Evolutionary conservation across 495 filamentous ascomycete genomes (phyloP).

Genomic region (Aspergillus indologenus): DNA sequence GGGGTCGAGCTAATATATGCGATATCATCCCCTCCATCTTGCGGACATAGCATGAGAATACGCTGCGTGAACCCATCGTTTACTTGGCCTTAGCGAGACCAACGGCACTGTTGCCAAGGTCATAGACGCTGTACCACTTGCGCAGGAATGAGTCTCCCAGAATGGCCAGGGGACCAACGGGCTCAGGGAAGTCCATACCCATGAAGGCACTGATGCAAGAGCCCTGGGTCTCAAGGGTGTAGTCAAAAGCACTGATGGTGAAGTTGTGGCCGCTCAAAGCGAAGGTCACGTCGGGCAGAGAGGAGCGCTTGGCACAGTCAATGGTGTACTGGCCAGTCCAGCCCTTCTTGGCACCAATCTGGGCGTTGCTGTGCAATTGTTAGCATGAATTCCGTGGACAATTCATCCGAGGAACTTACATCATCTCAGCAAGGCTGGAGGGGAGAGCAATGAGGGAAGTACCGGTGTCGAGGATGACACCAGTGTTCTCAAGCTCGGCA

Average conservation of each 20-base stretch:
- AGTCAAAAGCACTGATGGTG: conserved; percentile 83
- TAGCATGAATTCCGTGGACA: conserved; percentile 20
- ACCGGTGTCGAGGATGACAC: conserved; percentile 96
- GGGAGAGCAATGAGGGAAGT: conserved; percentile 97
- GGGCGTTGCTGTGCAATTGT: conserved; percentile 64
- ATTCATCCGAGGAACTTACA: conserved; percentile 46
- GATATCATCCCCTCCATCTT: conserved; percentile 1
- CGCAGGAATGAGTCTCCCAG: conserved; percentile 97
- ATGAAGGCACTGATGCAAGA: conserved; percentile 97
- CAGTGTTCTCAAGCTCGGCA: conserved; percentile 88
- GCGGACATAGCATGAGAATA: neutral
- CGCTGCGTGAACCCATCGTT: conserved; percentile 2
- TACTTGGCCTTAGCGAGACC: conserved; percentile 84
- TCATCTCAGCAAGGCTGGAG: conserved; percentile 85
- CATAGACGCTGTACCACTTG: conserved; percentile 96
- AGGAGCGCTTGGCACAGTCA: conserved; percentile 80
- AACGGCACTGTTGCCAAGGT: conserved; percentile 79
- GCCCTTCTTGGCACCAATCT: conserved; percentile 96
- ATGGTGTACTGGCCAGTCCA: conserved; percentile 93
- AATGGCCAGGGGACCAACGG: conserved; percentile 89
- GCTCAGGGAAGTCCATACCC: conserved; percentile 95
- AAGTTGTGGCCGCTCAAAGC: conserved; percentile 86
- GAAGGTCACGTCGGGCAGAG: conserved; percentile 84
- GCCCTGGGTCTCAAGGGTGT: conserved; percentile 92
- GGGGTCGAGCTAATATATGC: conserved; percentile 6